Evolutionary conservation across 495 filamentous ascomycete genomes (phyloP), one percentile per base, ranked within the genome.

Genomic region (Terfezia claveryi): DNA sequence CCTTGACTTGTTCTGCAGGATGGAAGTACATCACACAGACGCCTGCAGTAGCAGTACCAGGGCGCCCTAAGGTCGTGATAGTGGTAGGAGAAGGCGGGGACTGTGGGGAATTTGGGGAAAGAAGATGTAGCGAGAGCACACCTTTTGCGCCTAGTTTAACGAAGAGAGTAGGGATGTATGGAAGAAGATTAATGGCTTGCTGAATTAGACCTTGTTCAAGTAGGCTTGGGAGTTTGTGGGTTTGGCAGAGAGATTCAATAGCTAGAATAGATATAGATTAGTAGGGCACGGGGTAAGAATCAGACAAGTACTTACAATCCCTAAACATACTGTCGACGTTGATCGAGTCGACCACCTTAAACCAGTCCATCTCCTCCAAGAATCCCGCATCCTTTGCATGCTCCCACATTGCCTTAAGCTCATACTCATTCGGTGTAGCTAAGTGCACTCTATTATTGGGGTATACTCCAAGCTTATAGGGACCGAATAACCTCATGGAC

Each of bases 21-120:
- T 81, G 76, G 67, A 86, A 91, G 23, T 88, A 65, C 41, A 84
- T 72, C 79, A 95, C 84, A 61, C 92, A 93, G 16, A 94, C 74
- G 0, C 87, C 87, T 5, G 82, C 85, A 6, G 93, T 71, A n/a
- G 67, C 62, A 0, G 70, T 36, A 17, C 54, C 37, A 2, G 23
- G 17, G 9, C 59, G 44, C 4, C 16, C 50, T 23, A 12, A 7
- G 4, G 14, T 49, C 44, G 20, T 49, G 20, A 49, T 49, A 20
- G 14, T 20, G 14, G 44, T 20, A 20, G 14, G 14, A n/a, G 14
- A 14, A 20, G 14, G 14, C 9, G 44, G 14, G 8, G 4, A n/a
- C 44, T 12, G 14, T 10, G 44, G 20, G 44, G 44, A 14, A 49
- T 12, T 32, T n/a, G 70, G 72, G 0, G 62, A 66, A 6, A 98